phyloP scores from a whole-genome alignment of 495 filamentous ascomycete genomes.

The Daldinia caldariorum region DNA sequence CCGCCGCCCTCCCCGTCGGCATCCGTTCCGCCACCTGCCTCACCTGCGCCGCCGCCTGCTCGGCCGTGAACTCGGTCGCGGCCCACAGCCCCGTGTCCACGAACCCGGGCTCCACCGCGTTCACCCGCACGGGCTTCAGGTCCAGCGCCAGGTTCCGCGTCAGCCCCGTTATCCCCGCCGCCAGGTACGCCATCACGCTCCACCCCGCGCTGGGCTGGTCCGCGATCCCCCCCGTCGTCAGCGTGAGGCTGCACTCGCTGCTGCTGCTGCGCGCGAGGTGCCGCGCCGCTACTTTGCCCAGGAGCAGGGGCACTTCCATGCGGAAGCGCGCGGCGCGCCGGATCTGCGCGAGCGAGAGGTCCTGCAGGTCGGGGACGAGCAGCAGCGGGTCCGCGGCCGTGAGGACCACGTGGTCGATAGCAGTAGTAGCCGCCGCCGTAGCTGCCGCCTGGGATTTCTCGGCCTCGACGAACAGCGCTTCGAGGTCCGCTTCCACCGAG shows the following conservation, averaged over 20 bases:
- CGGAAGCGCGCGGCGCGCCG: constrained; percentile 58
- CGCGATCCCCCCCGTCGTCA: constrained; percentile 63
- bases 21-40: constrained; percentile 25
- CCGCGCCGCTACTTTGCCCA: constrained; percentile 61
- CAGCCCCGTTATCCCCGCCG: constrained; percentile 54
- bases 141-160: constrained; percentile 65
- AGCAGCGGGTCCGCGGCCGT: constrained; percentile 66
- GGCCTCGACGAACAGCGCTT: constrained; percentile 54
- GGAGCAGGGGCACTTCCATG: constrained; percentile 59
- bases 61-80: constrained; percentile 30
- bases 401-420: constrained; percentile 71
- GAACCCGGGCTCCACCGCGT: constrained; percentile 64
- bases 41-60: constrained; percentile 47
- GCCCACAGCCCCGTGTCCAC: constrained; percentile 65
- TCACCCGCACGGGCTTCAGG: constrained; percentile 68
- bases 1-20: constrained; percentile 59
- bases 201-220: constrained; percentile 60
- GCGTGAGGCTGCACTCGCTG: constrained; percentile 58
- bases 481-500: constrained; percentile 58
- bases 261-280: constrained; percentile 54
- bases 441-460: constrained; percentile 39
- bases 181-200: constrained; percentile 54
- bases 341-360: constrained; percentile 54
- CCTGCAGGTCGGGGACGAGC: constrained; percentile 46
- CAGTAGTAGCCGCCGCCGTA: no score